phyloP scores from a whole-genome alignment of 2,329 filamentous ascomycete species.

The Sarocladium strictum region DNA sequence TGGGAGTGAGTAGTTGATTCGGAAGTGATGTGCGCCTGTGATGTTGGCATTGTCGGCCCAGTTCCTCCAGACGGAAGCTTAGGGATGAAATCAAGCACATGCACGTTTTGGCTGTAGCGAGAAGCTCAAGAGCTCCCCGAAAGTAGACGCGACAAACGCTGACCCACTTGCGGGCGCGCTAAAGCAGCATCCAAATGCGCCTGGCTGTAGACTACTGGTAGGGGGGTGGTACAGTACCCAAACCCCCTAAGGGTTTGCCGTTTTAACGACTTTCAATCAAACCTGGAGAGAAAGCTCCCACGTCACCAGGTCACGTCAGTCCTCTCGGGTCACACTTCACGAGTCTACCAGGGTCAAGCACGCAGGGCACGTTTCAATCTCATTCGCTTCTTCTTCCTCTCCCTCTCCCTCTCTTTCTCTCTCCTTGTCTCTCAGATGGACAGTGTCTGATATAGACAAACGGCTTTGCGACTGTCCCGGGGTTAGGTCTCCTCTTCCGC shows the following conservation, averaged over 20 bases:
- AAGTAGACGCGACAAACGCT: constrained; percentile 1
- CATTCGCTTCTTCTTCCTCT: no score
- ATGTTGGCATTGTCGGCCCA: neutral
- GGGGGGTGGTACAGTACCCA: neutral
- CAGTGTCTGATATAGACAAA: neutral
- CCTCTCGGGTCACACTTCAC: no score
- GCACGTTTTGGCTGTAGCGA: no score
- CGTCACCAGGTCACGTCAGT: constrained; percentile 1
- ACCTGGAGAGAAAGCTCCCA: constrained; percentile 3
- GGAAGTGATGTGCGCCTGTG: neutral
- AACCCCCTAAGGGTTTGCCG: neutral
- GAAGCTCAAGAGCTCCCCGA: neutral
- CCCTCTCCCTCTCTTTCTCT: neutral
- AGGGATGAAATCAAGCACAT: neutral
- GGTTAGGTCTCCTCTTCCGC: neutral
- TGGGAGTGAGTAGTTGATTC: neutral
- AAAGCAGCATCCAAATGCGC: neutral
- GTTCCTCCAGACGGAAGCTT: neutral
- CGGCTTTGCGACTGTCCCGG: neutral
- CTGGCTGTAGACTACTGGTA: no score
- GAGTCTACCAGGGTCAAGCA: no score
- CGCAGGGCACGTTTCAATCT: no score
- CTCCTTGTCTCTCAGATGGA: neutral
- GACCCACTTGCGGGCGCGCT: neutral
- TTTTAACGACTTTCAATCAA: neutral